These are phyloP conservation scores for Phaeosphaeria sp. DNA, from an alignment of 2,329 filamentous ascomycete species.

Conservation along the genomic window DNA sequence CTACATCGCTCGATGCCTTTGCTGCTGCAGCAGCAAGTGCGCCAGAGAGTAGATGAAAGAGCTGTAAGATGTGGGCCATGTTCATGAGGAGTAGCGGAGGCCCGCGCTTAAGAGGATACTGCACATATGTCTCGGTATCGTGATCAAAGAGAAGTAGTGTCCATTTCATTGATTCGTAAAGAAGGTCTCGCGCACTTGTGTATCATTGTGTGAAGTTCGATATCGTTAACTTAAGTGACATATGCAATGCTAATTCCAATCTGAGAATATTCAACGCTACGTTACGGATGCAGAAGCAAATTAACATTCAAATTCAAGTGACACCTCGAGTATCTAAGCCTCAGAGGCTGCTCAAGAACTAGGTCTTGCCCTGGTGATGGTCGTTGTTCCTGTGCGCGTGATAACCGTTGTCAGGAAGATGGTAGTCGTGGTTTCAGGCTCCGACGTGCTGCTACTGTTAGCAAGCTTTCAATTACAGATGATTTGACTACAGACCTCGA, in stretches of 20 bases:
- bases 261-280: not conserved
- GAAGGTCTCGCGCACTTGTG: not conserved
- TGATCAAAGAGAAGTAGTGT: too few relatives aligned
- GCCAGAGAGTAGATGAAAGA: too few relatives aligned
- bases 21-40: not conserved
- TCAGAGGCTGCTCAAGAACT: not conserved
- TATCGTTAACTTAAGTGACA: not conserved
- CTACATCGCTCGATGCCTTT: not conserved
- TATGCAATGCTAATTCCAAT: not conserved
- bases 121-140: too few relatives aligned
- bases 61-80: too few relatives aligned
- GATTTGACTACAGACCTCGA: conserved; percentile 11
- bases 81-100: too few relatives aligned
- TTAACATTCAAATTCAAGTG: too few relatives aligned
- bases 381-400: conserved; percentile 15
- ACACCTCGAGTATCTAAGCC: not conserved
- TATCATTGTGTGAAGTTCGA: not conserved
- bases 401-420: conserved; percentile 17
- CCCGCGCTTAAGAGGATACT: too few relatives aligned
- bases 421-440: conserved; percentile 24
- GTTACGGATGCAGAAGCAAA: not conserved
- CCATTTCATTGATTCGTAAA: not conserved
- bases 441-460: conserved; percentile 8
- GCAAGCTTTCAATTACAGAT: conserved; percentile 1
- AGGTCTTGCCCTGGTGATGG: conserved; percentile 8